Percentiles rank a stretch among this genome's conserved stretches.
phyloP scores from a whole-genome alignment of 495 filamentous ascomycete genomes.

The Viridothelium virens region DNA sequence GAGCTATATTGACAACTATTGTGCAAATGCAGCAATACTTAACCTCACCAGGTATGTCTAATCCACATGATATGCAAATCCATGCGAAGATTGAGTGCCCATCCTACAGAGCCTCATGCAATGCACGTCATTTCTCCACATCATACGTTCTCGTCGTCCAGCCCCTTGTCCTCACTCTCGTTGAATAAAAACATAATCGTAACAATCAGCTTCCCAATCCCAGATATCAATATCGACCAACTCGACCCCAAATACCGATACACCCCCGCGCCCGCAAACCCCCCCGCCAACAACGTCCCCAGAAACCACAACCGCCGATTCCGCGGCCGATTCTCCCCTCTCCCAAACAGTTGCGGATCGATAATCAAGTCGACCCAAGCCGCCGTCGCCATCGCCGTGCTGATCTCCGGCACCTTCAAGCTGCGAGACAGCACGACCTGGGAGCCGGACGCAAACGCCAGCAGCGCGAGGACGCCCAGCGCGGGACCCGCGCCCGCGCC shows the following conservation, averaged over 20 bases:
- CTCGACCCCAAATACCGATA: conserved; percentile 35
- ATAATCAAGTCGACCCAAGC: conserved; percentile 55
- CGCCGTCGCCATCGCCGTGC: conserved; percentile 60
- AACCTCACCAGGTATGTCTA: too few relatives aligned
- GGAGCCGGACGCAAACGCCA: conserved; percentile 50
- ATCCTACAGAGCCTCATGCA: not conserved
- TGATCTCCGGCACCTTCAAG: conserved; percentile 53
- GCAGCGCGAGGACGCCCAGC: conserved; percentile 41
- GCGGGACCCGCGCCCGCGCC: conserved; percentile 34
- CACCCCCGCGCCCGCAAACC: conserved; percentile 43
- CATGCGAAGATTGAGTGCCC: not conserved
- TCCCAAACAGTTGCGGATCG: conserved; percentile 40
- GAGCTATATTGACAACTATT: too few relatives aligned
- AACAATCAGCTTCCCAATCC: conserved; percentile 10
- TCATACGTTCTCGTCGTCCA: not conserved
- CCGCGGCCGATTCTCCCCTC: conserved; percentile 40
- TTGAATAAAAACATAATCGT: conserved; percentile 12
- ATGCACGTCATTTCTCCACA: not conserved
- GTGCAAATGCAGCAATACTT: too few relatives aligned
- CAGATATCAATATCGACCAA: conserved; percentile 38
- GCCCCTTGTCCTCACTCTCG: not conserved
- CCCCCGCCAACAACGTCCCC: conserved; percentile 42
- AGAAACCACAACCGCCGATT: conserved; percentile 50
- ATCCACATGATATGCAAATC: too few relatives aligned
- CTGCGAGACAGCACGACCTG: conserved; percentile 52